Percentiles rank a stretch among this genome's conserved stretches.
Conservation (phyloP, 192 early-diverging fungal genomes). For the Backusella westeae region DNA sequence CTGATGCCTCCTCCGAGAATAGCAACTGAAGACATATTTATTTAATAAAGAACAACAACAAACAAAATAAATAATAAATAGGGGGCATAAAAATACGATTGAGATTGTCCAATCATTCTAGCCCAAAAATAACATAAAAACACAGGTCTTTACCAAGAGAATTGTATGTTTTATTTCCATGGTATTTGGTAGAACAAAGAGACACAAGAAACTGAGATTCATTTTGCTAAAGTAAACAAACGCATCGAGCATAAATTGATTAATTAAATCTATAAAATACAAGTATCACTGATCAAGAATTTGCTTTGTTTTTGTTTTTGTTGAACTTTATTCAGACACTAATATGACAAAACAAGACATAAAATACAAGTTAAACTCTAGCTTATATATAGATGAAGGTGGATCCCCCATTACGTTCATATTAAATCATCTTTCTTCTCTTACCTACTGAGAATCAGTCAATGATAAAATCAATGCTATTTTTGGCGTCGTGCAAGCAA, state of each 20-base stretch:
- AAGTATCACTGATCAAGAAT: background rate
- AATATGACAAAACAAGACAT: background rate
- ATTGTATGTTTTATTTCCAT: too few relatives aligned
- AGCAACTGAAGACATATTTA: slow-evolving; percentile 37
- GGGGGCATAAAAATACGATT: background rate
- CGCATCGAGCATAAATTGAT: background rate
- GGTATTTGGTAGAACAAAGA: background rate
- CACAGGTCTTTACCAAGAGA: background rate
- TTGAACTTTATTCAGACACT: background rate
- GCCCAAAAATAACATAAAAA: background rate
- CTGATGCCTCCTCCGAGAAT: slow-evolving; percentile 94
- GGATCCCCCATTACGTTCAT: background rate
- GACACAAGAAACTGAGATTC: background rate
- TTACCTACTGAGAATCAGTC: background rate
- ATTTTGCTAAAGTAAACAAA: background rate
- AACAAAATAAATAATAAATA: background rate
- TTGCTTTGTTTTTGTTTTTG: background rate
- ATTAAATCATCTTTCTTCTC: too few relatives aligned
- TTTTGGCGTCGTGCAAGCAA: too few relatives aligned
- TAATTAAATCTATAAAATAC: background rate
- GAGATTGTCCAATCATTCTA: background rate
- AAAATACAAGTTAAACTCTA: background rate
- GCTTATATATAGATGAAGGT: background rate
- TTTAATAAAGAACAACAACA: background rate
- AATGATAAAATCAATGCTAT: too few relatives aligned